phyloP scores from a whole-genome alignment of 495 filamentous ascomycete genomes.

The Hypoxylon fuscum region DNA sequence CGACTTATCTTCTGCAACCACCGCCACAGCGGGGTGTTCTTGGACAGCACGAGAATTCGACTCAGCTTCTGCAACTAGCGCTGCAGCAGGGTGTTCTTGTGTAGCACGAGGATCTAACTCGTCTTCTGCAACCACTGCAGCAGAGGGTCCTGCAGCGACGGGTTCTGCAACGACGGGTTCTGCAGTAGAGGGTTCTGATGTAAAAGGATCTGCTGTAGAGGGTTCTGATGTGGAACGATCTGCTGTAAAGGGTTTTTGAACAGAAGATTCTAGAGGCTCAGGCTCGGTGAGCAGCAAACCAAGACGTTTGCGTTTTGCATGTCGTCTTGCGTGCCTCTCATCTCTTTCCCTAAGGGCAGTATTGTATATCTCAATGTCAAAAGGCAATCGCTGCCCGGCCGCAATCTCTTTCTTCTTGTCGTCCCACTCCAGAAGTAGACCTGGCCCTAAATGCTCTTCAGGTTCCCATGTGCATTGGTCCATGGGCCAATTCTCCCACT shows the following conservation, averaged over 20 bases:
- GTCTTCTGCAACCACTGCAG: too few species aligned
- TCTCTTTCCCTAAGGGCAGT: slow-evolving; percentile 36
- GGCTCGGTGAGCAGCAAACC: slow-evolving; percentile 44
- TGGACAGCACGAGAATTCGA: too few species aligned
- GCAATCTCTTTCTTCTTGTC: slow-evolving; percentile 57
- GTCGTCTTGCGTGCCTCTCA: slow-evolving; percentile 58
- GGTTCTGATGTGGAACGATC: slow-evolving; percentile 5
- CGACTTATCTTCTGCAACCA: slow-evolving; percentile 1
- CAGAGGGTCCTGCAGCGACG: too few species aligned
- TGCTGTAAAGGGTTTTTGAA: slow-evolving; percentile 1
- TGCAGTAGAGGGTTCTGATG: too few species aligned
- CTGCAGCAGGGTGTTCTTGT: too few species aligned
- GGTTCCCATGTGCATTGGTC: slow-evolving; percentile 73
- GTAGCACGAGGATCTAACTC: too few species aligned
- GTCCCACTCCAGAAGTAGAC: slow-evolving; percentile 62
- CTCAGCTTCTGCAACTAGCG: too few species aligned
- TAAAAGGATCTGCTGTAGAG: too few species aligned
- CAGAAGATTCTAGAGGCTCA: slow-evolving; percentile 5
- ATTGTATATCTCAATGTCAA: slow-evolving; percentile 61
- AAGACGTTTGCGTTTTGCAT: slow-evolving; percentile 53
- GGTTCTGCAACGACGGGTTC: too few species aligned
- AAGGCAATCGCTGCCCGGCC: slow-evolving; percentile 51
- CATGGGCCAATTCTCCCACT: slow-evolving; percentile 71
- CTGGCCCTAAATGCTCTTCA: slow-evolving; percentile 58
- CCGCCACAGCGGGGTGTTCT: too few species aligned